A percentile compares a stretch with the other conserved stretches of the same genome.
These are phyloP conservation scores for Pseudogymnoascus sp. DNA, from an alignment of 2,329 filamentous ascomycete species.

Conservation along the genomic window DNA sequence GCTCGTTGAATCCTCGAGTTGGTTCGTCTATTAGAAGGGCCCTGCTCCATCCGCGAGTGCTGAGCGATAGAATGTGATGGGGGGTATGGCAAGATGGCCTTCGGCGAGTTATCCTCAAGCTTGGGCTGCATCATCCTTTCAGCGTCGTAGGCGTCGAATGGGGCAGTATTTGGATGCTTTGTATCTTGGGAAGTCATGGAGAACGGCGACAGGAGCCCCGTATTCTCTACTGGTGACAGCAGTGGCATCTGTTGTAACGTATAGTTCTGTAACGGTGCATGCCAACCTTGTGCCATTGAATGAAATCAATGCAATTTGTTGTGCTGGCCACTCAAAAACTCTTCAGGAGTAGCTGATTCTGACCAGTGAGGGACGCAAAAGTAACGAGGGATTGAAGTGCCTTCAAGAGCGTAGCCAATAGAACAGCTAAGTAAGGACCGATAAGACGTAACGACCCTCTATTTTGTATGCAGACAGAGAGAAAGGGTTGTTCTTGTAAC, in stretches of 20 bases:
- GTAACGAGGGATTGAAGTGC: not conserved
- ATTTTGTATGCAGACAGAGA: not conserved
- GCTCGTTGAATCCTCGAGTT: constrained; percentile 23
- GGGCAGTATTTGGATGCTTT: not conserved
- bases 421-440: not conserved
- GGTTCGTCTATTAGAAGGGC: constrained; percentile 20
- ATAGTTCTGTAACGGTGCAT: constrained; percentile 20
- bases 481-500: not conserved
- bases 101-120: not conserved
- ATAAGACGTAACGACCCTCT: not conserved
- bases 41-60: not conserved
- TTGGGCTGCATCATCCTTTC: not conserved
- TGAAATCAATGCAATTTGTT: not conserved
- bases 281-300: constrained; percentile 23
- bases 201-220: not conserved
- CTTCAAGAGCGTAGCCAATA: not conserved
- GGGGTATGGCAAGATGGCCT: not conserved
- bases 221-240: not conserved
- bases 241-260: constrained; percentile 16
- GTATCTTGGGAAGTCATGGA: not conserved
- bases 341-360: not conserved
- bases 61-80: not conserved
- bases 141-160: not conserved
- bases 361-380: not conserved
- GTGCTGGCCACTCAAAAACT: not conserved